Base-by-base conservation (phyloP, 768 basidiomycete genomes). In the Kwoniella europaea region DNA sequence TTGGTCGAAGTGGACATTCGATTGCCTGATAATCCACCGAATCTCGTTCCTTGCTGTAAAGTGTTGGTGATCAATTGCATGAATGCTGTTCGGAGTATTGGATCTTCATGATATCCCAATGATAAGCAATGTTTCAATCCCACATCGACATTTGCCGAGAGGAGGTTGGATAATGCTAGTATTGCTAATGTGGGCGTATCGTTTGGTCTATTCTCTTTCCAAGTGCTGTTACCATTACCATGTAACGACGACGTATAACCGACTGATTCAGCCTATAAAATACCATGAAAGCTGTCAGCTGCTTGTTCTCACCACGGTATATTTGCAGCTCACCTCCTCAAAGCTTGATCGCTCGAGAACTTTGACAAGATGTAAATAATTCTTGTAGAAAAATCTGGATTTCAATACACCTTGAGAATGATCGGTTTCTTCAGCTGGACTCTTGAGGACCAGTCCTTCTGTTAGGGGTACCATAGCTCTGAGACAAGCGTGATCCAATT, bases 71-170 rank as follows among this genome's bases (percentile, higher is more conserved):
- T 92, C 7, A 94, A 90, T 75, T 91, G 89, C 15, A 92, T 89
- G 77, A 94, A 97, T 27, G 94, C 92, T 10, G 88, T 86, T 15
- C 92, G 88, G 76, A 91, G 90, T 50, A 87, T 84, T 27, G 87
- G 85, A 77, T 94, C 91, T 22, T 85, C 81, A 76, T 92, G 90
- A 75, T 92, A 93, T 1, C 91, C 92, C 69, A 92, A 86, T 4
- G 89, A 85, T 22, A 95, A 88, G 76, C 91, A 93, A 80, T 95
- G 92, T 81, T 93, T 94, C 79, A 95, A 89, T 5, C 92, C 94
- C 75, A 89, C 90, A 78, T 94, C 92, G 16, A 91, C 90, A 79
- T 96, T 96, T 13, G 92, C 88, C 43, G 87, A 88, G 66, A 96
- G 90, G 6, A 96, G 86, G 71, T 93, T 90, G 0, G 93, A 88